Percentiles rank a stretch among this genome's conserved stretches.
Conservation (phyloP, 345 rosid genomes). For the Melaleuca alternifolia region DNA sequence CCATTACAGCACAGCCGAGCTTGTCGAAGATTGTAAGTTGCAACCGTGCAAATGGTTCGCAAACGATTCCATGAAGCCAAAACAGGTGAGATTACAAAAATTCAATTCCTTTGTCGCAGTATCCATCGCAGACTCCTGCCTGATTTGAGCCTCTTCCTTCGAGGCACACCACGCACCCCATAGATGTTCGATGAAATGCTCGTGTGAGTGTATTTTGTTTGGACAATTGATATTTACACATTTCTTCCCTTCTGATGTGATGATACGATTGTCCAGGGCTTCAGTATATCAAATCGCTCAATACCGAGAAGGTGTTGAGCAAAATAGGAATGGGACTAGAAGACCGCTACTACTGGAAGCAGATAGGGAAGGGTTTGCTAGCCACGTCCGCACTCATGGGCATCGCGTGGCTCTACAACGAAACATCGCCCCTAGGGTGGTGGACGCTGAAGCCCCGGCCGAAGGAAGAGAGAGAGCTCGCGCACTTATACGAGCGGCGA, state of each 20-base stretch:
- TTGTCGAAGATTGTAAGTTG: not conserved
- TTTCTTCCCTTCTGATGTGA: not conserved
- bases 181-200: constrained; percentile 21
- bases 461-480: constrained; percentile 68
- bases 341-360: constrained; percentile 67
- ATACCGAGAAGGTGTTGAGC: constrained; percentile 44
- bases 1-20: not conserved
- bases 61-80: constrained; percentile 47
- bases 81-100: constrained; percentile 29
- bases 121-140: not conserved
- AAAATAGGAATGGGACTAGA: constrained; percentile 66
- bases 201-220: constrained; percentile 4
- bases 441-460: constrained; percentile 85
- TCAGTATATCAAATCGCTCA: constrained; percentile 37
- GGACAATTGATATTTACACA: not conserved
- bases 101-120: not conserved
- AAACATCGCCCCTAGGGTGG: constrained; percentile 87
- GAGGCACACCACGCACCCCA: not conserved
- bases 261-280: constrained; percentile 24
- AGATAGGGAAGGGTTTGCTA: constrained; percentile 68
- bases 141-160: not conserved
- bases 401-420: constrained; percentile 59
- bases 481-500: constrained; percentile 70
- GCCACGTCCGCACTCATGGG: constrained; percentile 70
- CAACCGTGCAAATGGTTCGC: constrained; percentile 28